Evolutionary conservation across 805 yeast species (phyloP).

Genomic region (Yarrowia keelungensis): DNA sequence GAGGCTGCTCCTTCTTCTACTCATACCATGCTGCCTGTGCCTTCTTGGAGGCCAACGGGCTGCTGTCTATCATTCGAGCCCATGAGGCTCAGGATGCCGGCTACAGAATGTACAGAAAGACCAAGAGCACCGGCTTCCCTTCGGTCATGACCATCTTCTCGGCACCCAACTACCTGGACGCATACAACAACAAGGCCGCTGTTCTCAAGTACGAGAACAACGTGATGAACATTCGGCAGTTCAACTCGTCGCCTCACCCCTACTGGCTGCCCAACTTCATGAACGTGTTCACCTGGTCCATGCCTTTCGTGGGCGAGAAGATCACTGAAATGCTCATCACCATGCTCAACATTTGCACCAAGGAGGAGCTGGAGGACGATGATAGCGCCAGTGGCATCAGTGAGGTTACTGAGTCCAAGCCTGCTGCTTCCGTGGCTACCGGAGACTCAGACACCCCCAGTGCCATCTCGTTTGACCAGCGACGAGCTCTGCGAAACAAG

Average conservation of each 20-base stretch:
- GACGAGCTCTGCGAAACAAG: conserved; percentile 76
- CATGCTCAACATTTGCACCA: conserved; percentile 90
- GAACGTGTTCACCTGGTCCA: conserved; percentile 97
- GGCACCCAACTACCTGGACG: conserved; percentile 97
- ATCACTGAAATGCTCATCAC: conserved; percentile 92
- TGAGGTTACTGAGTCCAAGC: conserved; percentile 12
- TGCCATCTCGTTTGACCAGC: conserved; percentile 38
- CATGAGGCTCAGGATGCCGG: conserved; percentile 97
- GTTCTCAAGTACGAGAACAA: conserved; percentile 88
- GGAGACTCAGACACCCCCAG: conserved; percentile 11
- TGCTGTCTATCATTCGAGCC: conserved; percentile 85
- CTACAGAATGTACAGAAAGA: conserved; percentile 84
- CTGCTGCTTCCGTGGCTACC: conserved; percentile 1
- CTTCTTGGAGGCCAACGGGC: conserved; percentile 73
- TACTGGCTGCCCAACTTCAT: conserved; percentile 95
- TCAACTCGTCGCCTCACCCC: conserved; percentile 92
- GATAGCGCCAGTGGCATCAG: conserved; percentile 40
- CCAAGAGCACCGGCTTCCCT: conserved; percentile 51
- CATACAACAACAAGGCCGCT: conserved; percentile 90
- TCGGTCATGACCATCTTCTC: conserved; percentile 85
- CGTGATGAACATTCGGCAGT: conserved; percentile 94
- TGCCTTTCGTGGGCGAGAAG: conserved; percentile 97
- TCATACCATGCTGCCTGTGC: conserved; percentile 82
- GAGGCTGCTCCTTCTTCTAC: conserved; percentile 93
- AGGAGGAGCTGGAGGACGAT: conserved; percentile 86